Evolutionary conservation across 495 filamentous ascomycete species (phyloP), one percentile per base, ranked within the genome.

Genomic region (Letharia columbiana): DNA sequence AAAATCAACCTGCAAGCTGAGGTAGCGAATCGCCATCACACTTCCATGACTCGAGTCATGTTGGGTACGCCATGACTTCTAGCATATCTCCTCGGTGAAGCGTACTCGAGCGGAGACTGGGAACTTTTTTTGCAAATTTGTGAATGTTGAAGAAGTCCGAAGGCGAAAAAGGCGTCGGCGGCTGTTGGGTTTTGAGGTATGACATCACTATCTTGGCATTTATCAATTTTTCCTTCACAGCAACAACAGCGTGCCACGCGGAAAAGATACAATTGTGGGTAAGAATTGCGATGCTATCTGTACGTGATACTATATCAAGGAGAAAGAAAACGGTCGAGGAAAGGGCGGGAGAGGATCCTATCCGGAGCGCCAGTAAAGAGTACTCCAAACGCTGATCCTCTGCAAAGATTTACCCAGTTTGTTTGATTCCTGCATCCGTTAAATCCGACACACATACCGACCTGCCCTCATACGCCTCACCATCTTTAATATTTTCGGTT

Each of bases 181-280:
- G 23, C 49, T 28, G n/a, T n/a, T 52, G 23, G 31, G 1, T 28
- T 13, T 52, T 12, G 18, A 52, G 23, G 23, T 57, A 57, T 57
- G 54, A 57, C 54, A 57, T 57, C 54, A 57, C 2, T n/a, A 3
- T 57, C 54, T 57, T 57, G 54, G 54, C 54, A 57, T 57, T 4
- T 6, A 11, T 3, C 9, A 1, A 33, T 10, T 5, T n/a, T 35
- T 15, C 12, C 11, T 31, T 15, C 2, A 1, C 28, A 10, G 9
- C 33, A 37, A 37, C 33, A 39, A 57, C 33, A n/a, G 33, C 33
- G 33, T 18, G 15, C 13, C 23, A 52, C 23, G 28, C 49, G 1
- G 13, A 10, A 56, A 35, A 13, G 35, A 15, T 4, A 56, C 28
- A 39, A 39, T 39, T 8, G 0, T 52, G 12, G 4, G 23, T 31